Base-by-base conservation (phyloP, 2,329 filamentous ascomycete genomes). In the Colletotrichum sp. region DNA sequence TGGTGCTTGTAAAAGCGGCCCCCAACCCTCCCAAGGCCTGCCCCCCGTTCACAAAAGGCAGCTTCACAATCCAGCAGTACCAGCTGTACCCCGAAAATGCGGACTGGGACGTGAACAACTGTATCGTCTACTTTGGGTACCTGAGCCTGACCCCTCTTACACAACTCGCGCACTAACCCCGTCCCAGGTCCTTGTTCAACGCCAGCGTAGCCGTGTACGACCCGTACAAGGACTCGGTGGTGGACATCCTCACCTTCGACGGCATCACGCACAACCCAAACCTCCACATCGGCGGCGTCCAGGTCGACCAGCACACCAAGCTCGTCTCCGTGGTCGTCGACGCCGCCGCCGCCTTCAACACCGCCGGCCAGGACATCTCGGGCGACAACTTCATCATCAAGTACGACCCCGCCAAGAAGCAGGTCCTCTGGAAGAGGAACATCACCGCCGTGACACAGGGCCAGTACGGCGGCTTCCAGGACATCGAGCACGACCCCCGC, bases 51-150 rank as follows among this genome's bases (percentile, higher is more conserved):
- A 70, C 75, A 8, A 78, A 74, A 8, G 79, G 79, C 24, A 80
- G 72, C 64, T 82, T 82, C 44, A 74, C 70, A 15, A 77, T 82
- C 16, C 60, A 81, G 32, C 76, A 79, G 8, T 84, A 80, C 71
- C 84, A 84, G 49, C 76, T 85, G 3, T 85, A 85, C 49, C 83
- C 84, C 13, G 83, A 85, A 67, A 85, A 85, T 52, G 82, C 81
- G 7, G 83, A 85, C 62, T 85, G 82, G 75, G 82, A 85, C 75
- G 67, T 77, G 8, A 75, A 81, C n/a, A 76, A 77, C 21, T 85
- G 83, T 64, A 77, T 83, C 30, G 71, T 83, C 24, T 84, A 82
- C 67, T 81, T 85, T 36, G 81, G 81, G 82, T 83, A 52, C 6
- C 15, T 8, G 15, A 13, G 8, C 28, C 36, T 7, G 6, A 18